Conservation (phyloP, 2,329 filamentous ascomycete genomes). For the Dactylellina parvicollis region DNA sequence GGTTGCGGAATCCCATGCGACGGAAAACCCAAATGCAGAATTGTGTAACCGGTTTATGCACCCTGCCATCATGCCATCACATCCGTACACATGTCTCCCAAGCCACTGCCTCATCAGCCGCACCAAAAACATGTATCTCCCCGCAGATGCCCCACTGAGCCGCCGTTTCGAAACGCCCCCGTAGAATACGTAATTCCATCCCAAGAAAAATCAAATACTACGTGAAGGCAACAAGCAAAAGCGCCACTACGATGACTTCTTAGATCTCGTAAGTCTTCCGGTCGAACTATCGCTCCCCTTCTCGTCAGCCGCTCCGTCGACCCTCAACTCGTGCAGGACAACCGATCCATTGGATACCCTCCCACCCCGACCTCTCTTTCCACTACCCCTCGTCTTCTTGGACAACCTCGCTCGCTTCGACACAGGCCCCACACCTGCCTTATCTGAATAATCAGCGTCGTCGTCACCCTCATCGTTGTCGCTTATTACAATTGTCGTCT, state of each 20-base stretch:
- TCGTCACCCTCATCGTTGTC: conserved; percentile 30
- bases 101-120: conserved; percentile 47
- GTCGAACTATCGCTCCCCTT: conserved; percentile 16
- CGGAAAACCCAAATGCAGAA: too few relatives aligned
- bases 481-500: conserved; percentile 33
- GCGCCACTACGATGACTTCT: conserved; percentile 19
- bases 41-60: conserved; percentile 21
- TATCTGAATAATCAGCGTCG: conserved; percentile 9
- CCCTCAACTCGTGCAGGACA: conserved; percentile 22
- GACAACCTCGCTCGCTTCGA: conserved; percentile 37
- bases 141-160: not conserved
- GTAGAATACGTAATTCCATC: conserved; percentile 8
- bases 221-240: not conserved
- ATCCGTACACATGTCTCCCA: too few relatives aligned
- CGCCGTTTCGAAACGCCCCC: not conserved
- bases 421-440: conserved; percentile 7
- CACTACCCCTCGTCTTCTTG: conserved; percentile 1
- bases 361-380: conserved; percentile 4
- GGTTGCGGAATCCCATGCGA: not conserved
- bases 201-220: conserved; percentile 5
- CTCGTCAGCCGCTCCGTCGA: conserved; percentile 5
- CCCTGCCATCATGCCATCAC: not conserved
- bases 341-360: conserved; percentile 8
- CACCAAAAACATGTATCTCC: not conserved
- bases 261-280: conserved; percentile 37